Conservation (phyloP, 495 filamentous ascomycete species). For the Clavariopsis aquatica region DNA sequence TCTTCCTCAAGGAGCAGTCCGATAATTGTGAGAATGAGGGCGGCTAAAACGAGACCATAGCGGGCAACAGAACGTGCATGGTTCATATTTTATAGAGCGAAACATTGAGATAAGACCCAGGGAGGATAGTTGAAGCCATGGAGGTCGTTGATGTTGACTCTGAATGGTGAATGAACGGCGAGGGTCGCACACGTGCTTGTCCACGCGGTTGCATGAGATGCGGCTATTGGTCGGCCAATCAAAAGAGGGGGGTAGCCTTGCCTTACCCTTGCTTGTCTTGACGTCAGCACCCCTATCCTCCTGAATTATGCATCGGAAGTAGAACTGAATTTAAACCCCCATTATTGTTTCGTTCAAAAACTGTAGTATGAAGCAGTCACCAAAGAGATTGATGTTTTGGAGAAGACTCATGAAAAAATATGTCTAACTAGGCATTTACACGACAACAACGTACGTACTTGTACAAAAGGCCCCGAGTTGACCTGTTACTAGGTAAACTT, state of each 20-base stretch:
- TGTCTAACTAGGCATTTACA: too few species aligned
- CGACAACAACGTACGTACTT: not conserved
- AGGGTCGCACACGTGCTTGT: not conserved
- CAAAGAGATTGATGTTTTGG: too few species aligned
- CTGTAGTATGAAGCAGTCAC: too few species aligned
- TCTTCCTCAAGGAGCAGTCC: slow-evolving; percentile 8
- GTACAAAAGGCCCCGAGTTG: not conserved
- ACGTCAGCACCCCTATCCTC: not conserved
- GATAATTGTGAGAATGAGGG: slow-evolving; percentile 9
- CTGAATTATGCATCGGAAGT: not conserved
- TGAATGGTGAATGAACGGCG: slow-evolving; percentile 4
- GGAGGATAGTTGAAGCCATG: slow-evolving; percentile 13
- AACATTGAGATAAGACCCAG: not conserved
- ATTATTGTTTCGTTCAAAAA: too few species aligned
- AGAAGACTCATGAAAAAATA: too few species aligned
- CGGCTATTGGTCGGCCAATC: slow-evolving; percentile 10
- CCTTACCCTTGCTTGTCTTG: slow-evolving; percentile 6
- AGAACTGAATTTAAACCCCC: too few species aligned
- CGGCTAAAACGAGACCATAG: slow-evolving; percentile 5
- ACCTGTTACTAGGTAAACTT: not conserved
- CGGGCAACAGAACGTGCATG: slow-evolving; percentile 3
- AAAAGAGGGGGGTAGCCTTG: not conserved
- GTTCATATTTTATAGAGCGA: slow-evolving; percentile 19
- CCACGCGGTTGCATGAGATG: not conserved
- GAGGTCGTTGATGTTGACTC: not conserved